These are phyloP conservation scores for Suillus ampliporus DNA, from an alignment of 768 basidiomycete species.

Conservation along the genomic window DNA sequence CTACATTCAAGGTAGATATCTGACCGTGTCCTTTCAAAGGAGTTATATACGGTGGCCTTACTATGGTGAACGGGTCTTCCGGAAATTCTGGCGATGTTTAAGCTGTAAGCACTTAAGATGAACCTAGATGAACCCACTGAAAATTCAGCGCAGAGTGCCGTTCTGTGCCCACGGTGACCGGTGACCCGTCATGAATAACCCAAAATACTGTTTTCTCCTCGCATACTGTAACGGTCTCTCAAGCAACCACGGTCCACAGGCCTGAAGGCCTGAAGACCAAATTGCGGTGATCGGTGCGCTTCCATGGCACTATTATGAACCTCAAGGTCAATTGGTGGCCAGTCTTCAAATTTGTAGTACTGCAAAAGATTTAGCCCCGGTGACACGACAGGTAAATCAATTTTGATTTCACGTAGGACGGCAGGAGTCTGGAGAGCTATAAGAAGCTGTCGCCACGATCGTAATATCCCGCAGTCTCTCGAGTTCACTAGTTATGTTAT, in stretches of 20 bases:
- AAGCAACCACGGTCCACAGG: not conserved
- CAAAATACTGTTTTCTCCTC: not conserved
- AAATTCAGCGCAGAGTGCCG: not conserved
- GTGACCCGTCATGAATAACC: no score
- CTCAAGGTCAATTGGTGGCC: not conserved
- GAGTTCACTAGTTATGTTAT: constrained; percentile 1
- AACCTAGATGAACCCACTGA: not conserved
- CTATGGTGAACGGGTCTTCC: no score
- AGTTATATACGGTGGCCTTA: no score
- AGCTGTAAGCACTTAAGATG: not conserved
- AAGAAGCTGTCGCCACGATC: not conserved
- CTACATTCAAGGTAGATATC: no score
- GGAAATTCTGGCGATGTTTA: not conserved
- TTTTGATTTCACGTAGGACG: not conserved
- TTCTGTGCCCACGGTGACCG: no score
- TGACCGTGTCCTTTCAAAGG: no score
- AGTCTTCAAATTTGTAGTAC: not conserved
- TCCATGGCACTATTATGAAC: not conserved
- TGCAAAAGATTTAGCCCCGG: not conserved
- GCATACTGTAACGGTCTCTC: not conserved
- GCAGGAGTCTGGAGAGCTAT: not conserved
- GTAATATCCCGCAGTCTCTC: not conserved
- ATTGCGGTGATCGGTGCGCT: not conserved
- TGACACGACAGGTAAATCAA: not conserved
- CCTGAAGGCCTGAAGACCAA: no score